Evolutionary conservation across 2,329 filamentous ascomycete genomes (phyloP).

Genomic region (Colletotrichum trifolii): DNA sequence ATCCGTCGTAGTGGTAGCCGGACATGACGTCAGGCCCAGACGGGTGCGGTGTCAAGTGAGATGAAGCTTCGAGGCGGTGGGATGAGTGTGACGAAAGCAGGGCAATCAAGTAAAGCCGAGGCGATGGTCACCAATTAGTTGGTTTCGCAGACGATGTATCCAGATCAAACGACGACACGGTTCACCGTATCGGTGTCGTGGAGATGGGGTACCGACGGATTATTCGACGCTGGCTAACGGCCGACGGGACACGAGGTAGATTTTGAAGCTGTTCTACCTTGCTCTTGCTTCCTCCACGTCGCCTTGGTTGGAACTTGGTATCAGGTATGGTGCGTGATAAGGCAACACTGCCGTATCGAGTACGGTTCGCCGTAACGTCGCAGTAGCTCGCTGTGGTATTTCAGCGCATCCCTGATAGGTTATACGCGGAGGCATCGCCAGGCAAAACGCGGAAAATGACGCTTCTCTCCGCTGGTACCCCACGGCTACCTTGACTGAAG

Average conservation of each 20-base stretch:
- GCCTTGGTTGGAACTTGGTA: too few species aligned
- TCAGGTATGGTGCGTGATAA: too few species aligned
- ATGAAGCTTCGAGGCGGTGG: background rate
- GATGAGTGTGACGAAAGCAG: background rate
- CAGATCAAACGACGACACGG: too few species aligned
- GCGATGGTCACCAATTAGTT: background rate
- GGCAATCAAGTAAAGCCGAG: too few species aligned
- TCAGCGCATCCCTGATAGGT: conserved; percentile 8
- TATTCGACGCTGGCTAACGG: too few species aligned
- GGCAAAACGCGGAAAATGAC: conserved; percentile 6
- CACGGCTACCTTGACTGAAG: too few species aligned
- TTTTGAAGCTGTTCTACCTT: too few species aligned
- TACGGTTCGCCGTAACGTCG: background rate
- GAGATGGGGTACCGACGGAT: too few species aligned
- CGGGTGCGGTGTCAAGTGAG: conserved; percentile 3
- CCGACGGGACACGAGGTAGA: too few species aligned
- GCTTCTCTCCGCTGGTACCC: background rate
- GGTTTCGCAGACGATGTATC: background rate
- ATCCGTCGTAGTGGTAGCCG: conserved; percentile 18
- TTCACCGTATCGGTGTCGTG: too few species aligned
- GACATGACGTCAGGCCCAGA: conserved; percentile 30
- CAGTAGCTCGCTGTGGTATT: background rate
- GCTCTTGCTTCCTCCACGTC: too few species aligned
- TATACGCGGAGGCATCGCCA: conserved; percentile 19
- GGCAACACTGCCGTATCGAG: conserved; percentile 10